Base-by-base conservation (phyloP, 2,329 filamentous ascomycete genomes). In the Metarhizium robertsii region DNA sequence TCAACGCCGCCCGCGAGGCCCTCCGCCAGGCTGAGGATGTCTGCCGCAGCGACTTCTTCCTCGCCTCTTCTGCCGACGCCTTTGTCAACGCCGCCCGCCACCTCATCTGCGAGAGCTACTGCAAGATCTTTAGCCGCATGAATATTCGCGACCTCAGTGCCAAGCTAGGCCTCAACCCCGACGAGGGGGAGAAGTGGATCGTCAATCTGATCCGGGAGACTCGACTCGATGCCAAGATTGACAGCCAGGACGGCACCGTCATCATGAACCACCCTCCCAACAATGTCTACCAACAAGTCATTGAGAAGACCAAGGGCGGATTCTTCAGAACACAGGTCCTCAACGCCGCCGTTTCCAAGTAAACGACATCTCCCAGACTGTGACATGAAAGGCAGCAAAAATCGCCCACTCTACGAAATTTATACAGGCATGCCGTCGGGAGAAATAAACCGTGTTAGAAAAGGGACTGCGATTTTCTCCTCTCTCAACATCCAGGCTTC, bases 101-200 rank as follows among this genome's bases (percentile, higher is more conserved):
- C 79, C 80, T 99, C 58, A 97, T 99, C 72, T 97, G 92, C 54
- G 94, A 99, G 79, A 91, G 86, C 72, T 99, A 99, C 82, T 99
- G 94, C 89, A 97, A 97, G 84, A 99, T 99, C 71, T 95, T 97
- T 74, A 91, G 95, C 70, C 84, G 92, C 65, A 99, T 99, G 71
- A 92, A 97, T 72, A 97, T 99, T 72, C 91, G 92, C 82, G 94
- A 97, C 66, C 83, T 99, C 57, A 96, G 91, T 61, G 87, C 85
- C 61, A 89, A 94, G 71, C 85, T 99, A 58, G 94, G 92, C 62
- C 81, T 99, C 61, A 90, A 88, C 70, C 86, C 92, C 66, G 90
- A 95, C 69, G 94, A 97, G 68, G 94, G 94, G 66, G 94, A 99
- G 84, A 99, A 99, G 80, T 99, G 94, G 94, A 99, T 99, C 68